Percentiles rank a stretch among this genome's conserved stretches.
phyloP scores from a whole-genome alignment of 1,284 basidiomycete genomes.

The Sporisorium exsertum region DNA sequence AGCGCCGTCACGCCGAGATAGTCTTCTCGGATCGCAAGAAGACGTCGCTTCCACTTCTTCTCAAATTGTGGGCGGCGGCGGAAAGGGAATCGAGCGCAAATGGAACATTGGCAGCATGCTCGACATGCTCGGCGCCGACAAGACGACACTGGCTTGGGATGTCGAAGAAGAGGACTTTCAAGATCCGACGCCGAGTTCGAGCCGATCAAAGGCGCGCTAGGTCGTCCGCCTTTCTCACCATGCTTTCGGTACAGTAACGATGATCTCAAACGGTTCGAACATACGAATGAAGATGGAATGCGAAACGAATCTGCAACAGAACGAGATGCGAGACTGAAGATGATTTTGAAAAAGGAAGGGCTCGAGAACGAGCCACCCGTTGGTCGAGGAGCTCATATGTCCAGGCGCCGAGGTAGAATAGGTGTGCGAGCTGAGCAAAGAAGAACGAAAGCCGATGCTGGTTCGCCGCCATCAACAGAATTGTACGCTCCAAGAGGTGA shows the following conservation, averaged over 20 bases:
- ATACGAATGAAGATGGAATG: neutral
- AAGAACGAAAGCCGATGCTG: neutral
- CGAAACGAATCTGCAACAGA: neutral
- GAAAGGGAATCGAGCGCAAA: slow-evolving; percentile 32
- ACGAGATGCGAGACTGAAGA: neutral
- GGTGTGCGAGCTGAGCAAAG: neutral
- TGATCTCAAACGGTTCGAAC: neutral
- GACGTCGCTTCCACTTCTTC: neutral
- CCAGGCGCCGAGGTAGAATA: no score
- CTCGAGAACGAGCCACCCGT: neutral
- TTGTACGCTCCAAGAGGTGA: slow-evolving; percentile 42
- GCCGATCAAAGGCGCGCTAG: neutral
- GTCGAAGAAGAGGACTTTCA: slow-evolving; percentile 46
- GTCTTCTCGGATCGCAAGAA: neutral
- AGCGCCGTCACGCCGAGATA: slow-evolving; percentile 3
- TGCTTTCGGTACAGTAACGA: neutral
- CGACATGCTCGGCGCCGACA: slow-evolving; percentile 52
- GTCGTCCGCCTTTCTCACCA: neutral
- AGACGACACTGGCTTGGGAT: slow-evolving; percentile 37
- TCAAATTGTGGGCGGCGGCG: slow-evolving; percentile 3
- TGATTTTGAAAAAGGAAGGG: neutral
- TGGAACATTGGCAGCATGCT: slow-evolving; percentile 56
- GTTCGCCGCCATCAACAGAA: slow-evolving; percentile 31
- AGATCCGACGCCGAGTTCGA: neutral
- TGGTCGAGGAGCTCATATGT: neutral